These are phyloP conservation scores for Plasmodium cynomolgi DNA, from an alignment of 169 alveolate genomes.

Conservation along the genomic window DNA sequence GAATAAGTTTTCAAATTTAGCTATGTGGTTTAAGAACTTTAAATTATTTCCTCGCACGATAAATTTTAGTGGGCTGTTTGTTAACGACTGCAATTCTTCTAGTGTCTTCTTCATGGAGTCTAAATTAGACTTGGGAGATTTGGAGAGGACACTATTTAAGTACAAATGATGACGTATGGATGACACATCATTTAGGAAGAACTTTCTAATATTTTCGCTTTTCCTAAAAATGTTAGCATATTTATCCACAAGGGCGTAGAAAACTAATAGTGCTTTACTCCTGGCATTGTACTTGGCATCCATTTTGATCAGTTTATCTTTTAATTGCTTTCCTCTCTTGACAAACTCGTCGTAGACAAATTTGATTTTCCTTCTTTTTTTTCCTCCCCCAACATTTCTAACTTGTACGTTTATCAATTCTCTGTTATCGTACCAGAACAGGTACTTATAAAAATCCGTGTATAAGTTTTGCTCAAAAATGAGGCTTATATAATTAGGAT, in stretches of 20 bases:
- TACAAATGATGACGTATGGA: slow-evolving; percentile 38
- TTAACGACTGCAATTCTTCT: slow-evolving; percentile 11
- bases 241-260: slow-evolving; percentile 43
- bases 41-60: slow-evolving; percentile 57
- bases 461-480: slow-evolving; percentile 34
- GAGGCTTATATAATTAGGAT: slow-evolving; percentile 33
- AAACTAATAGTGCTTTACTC: slow-evolving; percentile 27
- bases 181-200: slow-evolving; percentile 19
- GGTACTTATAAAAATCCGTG: slow-evolving; percentile 39
- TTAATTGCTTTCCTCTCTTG: background rate
- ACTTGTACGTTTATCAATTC: slow-evolving; percentile 4
- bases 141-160: slow-evolving; percentile 9
- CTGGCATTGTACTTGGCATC: slow-evolving; percentile 24
- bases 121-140: slow-evolving; percentile 15
- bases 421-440: slow-evolving; percentile 55
- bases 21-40: slow-evolving; percentile 10
- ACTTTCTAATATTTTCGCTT: slow-evolving; percentile 4
- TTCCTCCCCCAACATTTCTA: background rate
- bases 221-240: slow-evolving; percentile 10
- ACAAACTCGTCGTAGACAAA: slow-evolving; percentile 36
- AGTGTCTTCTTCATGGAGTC: slow-evolving; percentile 19
- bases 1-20: slow-evolving; percentile 49
- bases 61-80: slow-evolving; percentile 32
- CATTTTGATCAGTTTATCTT: slow-evolving; percentile 16
- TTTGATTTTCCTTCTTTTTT: background rate